Percentiles rank a stretch among this genome's conserved stretches.
phyloP scores from a whole-genome alignment of 1,284 basidiomycete genomes.

The Wolfiporia cocos region DNA sequence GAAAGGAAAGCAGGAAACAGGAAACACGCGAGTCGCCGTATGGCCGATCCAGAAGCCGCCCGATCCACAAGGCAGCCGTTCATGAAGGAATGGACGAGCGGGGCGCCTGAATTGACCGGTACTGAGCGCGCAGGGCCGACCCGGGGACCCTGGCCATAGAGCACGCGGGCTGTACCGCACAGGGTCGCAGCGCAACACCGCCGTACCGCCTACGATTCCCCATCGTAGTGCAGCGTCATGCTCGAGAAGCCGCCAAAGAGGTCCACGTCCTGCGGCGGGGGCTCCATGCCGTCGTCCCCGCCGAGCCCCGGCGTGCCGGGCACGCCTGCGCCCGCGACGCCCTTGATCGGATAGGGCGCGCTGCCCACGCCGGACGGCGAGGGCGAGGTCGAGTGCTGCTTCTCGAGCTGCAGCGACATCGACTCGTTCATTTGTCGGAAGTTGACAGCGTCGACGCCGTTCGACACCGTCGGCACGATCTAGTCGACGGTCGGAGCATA shows the following conservation, averaged over 20 bases:
- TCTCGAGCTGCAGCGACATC: slow-evolving; percentile 84
- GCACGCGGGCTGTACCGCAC: no score
- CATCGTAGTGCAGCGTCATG: slow-evolving; percentile 83
- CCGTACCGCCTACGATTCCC: slow-evolving; percentile 17
- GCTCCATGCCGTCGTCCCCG: slow-evolving; percentile 46
- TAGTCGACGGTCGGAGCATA: slow-evolving; percentile 24
- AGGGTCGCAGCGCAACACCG: no score
- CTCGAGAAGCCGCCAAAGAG: slow-evolving; percentile 82
- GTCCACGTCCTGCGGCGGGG: slow-evolving; percentile 35
- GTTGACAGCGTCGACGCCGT: slow-evolving; percentile 84
- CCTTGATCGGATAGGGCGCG: slow-evolving; percentile 20
- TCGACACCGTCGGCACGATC: slow-evolving; percentile 82
- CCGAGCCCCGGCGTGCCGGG: slow-evolving; percentile 39
- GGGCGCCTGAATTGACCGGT: no score
- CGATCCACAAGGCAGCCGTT: no score
- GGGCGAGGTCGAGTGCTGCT: slow-evolving; percentile 25
- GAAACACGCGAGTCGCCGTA: no score
- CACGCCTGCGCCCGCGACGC: slow-evolving; percentile 29
- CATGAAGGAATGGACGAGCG: no score
- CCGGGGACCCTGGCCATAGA: no score
- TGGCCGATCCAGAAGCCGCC: no score
- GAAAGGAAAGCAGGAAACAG: no score
- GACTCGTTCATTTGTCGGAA: slow-evolving; percentile 90
- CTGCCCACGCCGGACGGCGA: slow-evolving; percentile 20
- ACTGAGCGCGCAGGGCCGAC: no score